Conservation (phyloP, 139 green algal species). For the Coelastrella sp. region DNA sequence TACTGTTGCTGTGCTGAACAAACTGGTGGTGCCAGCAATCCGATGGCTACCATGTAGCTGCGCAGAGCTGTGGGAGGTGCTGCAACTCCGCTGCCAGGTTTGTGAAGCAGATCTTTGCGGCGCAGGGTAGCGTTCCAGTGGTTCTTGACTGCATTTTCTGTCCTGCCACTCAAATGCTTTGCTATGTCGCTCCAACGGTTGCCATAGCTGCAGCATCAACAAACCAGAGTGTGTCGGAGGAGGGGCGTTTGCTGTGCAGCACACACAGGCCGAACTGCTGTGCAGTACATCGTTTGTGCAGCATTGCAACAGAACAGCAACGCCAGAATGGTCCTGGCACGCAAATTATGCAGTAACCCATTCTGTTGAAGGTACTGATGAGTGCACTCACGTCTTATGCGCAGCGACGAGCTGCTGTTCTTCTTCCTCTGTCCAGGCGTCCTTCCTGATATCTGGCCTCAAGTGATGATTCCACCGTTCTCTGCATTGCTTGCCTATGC, state of each 20-base stretch:
- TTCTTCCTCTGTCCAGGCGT: conserved; percentile 75
- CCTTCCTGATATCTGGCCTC: conserved; percentile 78
- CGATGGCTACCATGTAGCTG: conserved; percentile 56
- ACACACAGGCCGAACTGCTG: no score
- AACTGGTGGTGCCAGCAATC: conserved; percentile 34
- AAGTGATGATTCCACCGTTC: conserved; percentile 88
- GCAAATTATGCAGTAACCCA: background rate
- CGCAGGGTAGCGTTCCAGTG: conserved; percentile 87
- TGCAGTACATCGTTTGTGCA: no score
- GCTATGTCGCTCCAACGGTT: conserved; percentile 67
- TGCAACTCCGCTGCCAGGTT: background rate
- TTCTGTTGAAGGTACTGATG: no score
- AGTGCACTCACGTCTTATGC: conserved; percentile 42
- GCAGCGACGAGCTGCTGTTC: conserved; percentile 50
- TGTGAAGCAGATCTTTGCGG: conserved; percentile 52
- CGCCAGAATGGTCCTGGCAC: background rate
- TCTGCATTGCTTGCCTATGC: conserved; percentile 86
- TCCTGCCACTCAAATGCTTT: conserved; percentile 53
- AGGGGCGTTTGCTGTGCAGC: no score
- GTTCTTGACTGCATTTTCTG: conserved; percentile 87
- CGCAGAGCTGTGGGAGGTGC: conserved; percentile 1
- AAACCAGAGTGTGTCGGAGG: no score
- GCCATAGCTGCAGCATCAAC: conserved; percentile 53
- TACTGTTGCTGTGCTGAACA: background rate
- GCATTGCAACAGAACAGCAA: background rate